Evolutionary conservation across 2,329 filamentous ascomycete species (phyloP), one percentile per base, ranked within the genome.

Genomic region (Fusarium duplospermum): DNA sequence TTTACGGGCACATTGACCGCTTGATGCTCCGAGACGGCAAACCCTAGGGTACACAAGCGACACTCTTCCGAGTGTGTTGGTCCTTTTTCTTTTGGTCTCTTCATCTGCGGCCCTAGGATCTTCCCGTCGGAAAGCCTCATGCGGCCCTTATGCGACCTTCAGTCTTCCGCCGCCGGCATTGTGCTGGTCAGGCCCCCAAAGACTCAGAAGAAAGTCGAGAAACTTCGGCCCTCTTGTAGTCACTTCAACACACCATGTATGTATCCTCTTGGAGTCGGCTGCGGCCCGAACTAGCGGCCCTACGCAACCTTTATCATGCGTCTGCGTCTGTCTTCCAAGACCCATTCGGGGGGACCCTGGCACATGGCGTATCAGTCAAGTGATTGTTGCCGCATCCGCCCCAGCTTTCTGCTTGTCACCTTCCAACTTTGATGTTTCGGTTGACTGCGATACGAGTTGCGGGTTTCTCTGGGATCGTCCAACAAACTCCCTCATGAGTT

Each of bases 361-460:
- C 72, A 80, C 78, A 80, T 80, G 62, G 68, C 57, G 67, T 71
- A 71, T 62, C 66, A 74, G 77, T 80, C 78, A 81, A 80, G 78
- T 80, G 79, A 81, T 76, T 79, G 67, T 62, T 71, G 67, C 66
- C 71, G 67, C 66, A 69, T 67, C 67, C 35, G 65, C 61, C 64
- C 68, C 66, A 59, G 62, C 40, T 64, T 45, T 60, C 16, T 64
- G 64, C 65, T 62, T 70, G 59, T 7, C 69, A 69, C 62, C 69
- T 76, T 76, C 72, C 70, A 52, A 69, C 70, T 73, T 73, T 45
- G 66, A 71, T 29, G 60, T 61, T 18, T 59, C 42, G 40, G 52
- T 56, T 63, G 47, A 62, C 61, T 61, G 60, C 50, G 68, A 74
- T 75, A 71, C 76, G 75, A 77, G 40, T 64, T 73, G 59, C 62